phyloP scores from a whole-genome alignment of 2,329 filamentous ascomycete species.

The Aspergillus novofumigatus region DNA sequence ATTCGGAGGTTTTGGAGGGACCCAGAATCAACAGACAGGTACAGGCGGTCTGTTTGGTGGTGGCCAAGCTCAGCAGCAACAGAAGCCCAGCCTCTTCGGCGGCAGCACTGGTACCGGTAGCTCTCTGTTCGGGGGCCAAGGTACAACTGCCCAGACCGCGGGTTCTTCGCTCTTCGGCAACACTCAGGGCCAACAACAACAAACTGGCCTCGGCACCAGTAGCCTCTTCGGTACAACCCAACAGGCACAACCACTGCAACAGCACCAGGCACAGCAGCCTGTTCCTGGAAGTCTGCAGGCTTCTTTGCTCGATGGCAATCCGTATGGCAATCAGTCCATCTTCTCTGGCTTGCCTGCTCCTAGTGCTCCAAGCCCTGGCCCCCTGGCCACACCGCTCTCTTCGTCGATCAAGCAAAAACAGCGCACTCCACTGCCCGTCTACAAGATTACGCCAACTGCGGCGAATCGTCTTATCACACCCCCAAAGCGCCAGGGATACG shows the following conservation, averaged over 20 bases:
- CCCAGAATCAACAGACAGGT: conserved; percentile 39
- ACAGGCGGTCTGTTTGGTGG: conserved; percentile 42
- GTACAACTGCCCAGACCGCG: conserved; percentile 20
- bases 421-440: conserved; percentile 74
- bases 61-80: conserved; percentile 48
- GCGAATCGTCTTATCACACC: conserved; percentile 77
- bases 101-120: conserved; percentile 39
- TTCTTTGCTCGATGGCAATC: conserved; percentile 76
- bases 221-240: conserved; percentile 53
- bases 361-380: conserved; percentile 68
- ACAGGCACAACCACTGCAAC: conserved; percentile 51
- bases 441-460: conserved; percentile 79
- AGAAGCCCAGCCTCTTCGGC: conserved; percentile 55
- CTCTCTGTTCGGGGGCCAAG: conserved; percentile 44
- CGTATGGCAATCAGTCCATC: conserved; percentile 83
- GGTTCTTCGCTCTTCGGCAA: conserved; percentile 58
- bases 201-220: conserved; percentile 31
- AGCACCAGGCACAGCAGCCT: conserved; percentile 42
- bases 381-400: conserved; percentile 83
- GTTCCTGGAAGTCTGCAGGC: conserved; percentile 58
- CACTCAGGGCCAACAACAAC: conserved; percentile 34
- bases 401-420: conserved; percentile 72
- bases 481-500: conserved; percentile 75
- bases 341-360: conserved; percentile 69
- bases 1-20: conserved; percentile 41